Conservation (phyloP, 805 yeast species). For the Ogataea wickerhamii region DNA sequence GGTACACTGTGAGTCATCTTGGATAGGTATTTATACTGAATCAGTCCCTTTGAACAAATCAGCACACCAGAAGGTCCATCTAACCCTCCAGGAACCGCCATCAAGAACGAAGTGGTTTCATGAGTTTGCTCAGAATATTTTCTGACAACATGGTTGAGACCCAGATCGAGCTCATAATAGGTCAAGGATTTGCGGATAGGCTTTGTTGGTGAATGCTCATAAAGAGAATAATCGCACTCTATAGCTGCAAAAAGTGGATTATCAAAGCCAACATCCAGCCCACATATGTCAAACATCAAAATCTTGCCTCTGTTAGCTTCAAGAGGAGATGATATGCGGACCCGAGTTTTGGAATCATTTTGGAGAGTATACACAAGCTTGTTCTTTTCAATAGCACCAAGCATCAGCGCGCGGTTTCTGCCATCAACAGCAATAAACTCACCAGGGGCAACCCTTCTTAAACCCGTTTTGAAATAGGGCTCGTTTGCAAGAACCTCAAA, state of each 20-base stretch:
- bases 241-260: conserved; percentile 83
- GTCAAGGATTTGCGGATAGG: conserved; percentile 38
- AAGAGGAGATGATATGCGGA: conserved; percentile 67
- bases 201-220: conserved; percentile 16
- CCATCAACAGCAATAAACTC: conserved; percentile 68
- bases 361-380: conserved; percentile 67
- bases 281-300: conserved; percentile 51
- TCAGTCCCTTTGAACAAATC: conserved; percentile 53
- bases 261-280: conserved; percentile 72
- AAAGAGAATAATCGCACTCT: conserved; percentile 53
- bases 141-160: conserved; percentile 70
- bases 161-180: conserved; percentile 81
- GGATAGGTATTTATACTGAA: conserved; percentile 48
- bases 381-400: conserved; percentile 69
- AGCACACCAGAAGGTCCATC: conserved; percentile 71
- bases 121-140: conserved; percentile 41
- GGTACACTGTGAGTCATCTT: conserved; percentile 38
- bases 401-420: conserved; percentile 61
- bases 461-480: conserved; percentile 70
- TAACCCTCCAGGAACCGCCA: conserved; percentile 70
- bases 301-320: conserved; percentile 54
- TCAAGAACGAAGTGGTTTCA: conserved; percentile 44
- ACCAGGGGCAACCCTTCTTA: conserved; percentile 75
- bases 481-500: conserved; percentile 51
- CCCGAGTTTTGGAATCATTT: conserved; percentile 41